These are phyloP conservation scores for Tulasnella calospora DNA, from an alignment of 768 basidiomycete species.

Conservation along the genomic window DNA sequence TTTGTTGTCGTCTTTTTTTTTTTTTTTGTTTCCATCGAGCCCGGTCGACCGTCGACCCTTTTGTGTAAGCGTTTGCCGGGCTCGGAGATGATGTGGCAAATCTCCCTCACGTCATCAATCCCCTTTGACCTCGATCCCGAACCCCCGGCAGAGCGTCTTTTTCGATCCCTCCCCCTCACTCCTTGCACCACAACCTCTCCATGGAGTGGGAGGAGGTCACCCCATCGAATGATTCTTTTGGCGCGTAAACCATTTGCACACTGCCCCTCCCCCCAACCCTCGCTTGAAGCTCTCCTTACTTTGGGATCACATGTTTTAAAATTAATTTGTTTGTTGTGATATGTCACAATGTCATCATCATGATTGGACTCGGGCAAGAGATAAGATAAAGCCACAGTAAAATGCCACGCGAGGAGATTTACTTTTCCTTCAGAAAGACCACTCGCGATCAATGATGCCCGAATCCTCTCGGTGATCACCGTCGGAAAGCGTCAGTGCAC, in stretches of 20 bases:
- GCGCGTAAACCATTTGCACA: neutral
- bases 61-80: neutral
- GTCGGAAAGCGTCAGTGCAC: no score
- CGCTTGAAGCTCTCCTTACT: neutral
- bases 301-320: neutral
- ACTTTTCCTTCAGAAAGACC: no score
- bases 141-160: neutral
- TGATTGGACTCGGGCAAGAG: neutral
- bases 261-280: neutral
- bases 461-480: no score
- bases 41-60: neutral
- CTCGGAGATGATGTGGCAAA: neutral
- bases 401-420: neutral
- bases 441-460: no score
- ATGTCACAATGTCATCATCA: neutral
- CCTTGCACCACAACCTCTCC: neutral
- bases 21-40: neutral
- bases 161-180: neutral
- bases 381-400: neutral
- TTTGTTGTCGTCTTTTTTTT: neutral
- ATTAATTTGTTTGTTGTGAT: neutral
- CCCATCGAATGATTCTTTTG: neutral
- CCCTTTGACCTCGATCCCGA: neutral
- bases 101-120: neutral
- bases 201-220: constrained; percentile 3